Percentiles rank a stretch among this genome's conserved stretches.
These are phyloP conservation scores for Paragyromitra xinjiangensis DNA, from an alignment of 495 filamentous ascomycete genomes.

Conservation along the genomic window DNA sequence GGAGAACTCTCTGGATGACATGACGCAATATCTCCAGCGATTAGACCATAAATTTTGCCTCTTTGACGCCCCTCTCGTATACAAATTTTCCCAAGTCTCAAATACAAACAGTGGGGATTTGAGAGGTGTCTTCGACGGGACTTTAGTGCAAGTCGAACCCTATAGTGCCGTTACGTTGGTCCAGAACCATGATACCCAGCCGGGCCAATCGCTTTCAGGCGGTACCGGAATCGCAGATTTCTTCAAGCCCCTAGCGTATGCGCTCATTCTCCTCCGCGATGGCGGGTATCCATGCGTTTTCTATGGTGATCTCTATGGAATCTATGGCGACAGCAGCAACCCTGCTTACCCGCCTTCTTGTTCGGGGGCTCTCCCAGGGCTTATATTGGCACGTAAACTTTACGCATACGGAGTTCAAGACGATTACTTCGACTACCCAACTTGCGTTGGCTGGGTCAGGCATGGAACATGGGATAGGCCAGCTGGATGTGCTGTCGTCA, in stretches of 20 bases:
- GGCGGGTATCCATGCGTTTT: constrained; percentile 76
- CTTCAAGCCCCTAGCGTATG: constrained; percentile 70
- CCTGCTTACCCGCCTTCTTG: constrained; percentile 68
- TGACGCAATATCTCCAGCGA: constrained; percentile 68
- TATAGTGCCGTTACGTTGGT: constrained; percentile 70
- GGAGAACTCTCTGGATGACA: constrained; percentile 67
- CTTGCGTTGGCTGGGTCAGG: constrained; percentile 76
- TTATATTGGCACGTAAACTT: constrained; percentile 71
- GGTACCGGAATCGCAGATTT: constrained; percentile 64
- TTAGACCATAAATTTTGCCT: constrained; percentile 69
- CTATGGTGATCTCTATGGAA: constrained; percentile 80
- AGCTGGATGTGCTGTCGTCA: constrained; percentile 67
- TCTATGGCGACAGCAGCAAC: constrained; percentile 60
- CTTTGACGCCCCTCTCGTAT: constrained; percentile 74
- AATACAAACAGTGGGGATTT: constrained; percentile 66
- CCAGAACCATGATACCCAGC: constrained; percentile 69
- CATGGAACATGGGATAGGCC: constrained; percentile 66
- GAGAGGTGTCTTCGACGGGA: constrained; percentile 68
- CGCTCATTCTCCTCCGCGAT: constrained; percentile 72
- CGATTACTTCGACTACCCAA: constrained; percentile 72
- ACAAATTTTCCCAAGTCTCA: constrained; percentile 69
- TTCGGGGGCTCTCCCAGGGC: constrained; percentile 67
- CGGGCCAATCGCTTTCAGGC: constrained; percentile 68
- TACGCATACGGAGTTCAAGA: constrained; percentile 74
- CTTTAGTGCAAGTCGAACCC: constrained; percentile 68